Evolutionary conservation across 768 basidiomycete species (phyloP).

Genomic region (Russula virescens): DNA sequence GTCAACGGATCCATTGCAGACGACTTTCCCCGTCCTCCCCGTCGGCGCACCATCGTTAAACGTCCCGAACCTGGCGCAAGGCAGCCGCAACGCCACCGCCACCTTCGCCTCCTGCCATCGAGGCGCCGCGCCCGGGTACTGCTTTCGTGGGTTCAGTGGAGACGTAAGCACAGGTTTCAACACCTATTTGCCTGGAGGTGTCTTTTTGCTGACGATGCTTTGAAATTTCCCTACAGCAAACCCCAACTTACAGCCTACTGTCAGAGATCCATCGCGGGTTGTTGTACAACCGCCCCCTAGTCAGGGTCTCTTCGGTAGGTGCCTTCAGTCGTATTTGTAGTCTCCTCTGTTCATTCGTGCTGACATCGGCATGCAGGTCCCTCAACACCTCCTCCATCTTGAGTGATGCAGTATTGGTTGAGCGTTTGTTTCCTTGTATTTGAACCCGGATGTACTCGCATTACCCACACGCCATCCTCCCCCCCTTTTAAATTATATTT

Average conservation of each 20-base stretch:
- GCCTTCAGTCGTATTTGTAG: not conserved
- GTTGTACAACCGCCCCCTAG: slow-evolving; percentile 40
- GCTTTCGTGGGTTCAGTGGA: slow-evolving; percentile 85
- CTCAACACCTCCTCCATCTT: slow-evolving; percentile 30
- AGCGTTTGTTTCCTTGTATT: not conserved
- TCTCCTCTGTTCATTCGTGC: not conserved
- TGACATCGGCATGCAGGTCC: slow-evolving; percentile 26
- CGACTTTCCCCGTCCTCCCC: slow-evolving; percentile 48
- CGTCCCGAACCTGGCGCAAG: slow-evolving; percentile 35
- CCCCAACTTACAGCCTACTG: slow-evolving; percentile 50
- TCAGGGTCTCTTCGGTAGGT: slow-evolving; percentile 62
- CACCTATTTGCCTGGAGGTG: no score
- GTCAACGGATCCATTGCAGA: slow-evolving; percentile 36
- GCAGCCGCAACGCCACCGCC: slow-evolving; percentile 37
- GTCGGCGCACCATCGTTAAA: slow-evolving; percentile 70
- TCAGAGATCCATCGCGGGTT: slow-evolving; percentile 36
- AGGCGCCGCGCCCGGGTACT: slow-evolving; percentile 42
- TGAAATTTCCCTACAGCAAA: slow-evolving; percentile 50
- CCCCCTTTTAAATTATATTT: not conserved
- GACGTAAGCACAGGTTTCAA: slow-evolving; percentile 45
- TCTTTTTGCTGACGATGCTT: no score
- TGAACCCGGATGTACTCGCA: not conserved
- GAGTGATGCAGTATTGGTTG: not conserved
- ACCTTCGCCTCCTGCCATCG: slow-evolving; percentile 31
- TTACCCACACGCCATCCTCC: not conserved